Conservation (phyloP, 768 basidiomycete species). For the Roridomyces roridus region DNA sequence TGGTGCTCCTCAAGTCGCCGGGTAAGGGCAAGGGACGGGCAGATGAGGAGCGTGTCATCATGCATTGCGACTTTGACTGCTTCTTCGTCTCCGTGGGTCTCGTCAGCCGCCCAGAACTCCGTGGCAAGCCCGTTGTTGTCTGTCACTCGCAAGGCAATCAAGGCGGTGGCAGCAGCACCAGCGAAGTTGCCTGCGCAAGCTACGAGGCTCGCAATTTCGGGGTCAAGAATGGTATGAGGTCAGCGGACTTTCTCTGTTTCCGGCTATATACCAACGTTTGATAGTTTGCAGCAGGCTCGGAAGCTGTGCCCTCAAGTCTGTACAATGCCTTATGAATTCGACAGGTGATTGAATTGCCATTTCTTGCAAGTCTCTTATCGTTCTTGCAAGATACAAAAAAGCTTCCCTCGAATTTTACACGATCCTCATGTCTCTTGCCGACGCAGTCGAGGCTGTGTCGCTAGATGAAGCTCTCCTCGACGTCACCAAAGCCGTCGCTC, state of each 20-base stretch:
- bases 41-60: slow-evolving; percentile 67
- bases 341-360: slow-evolving; percentile 52
- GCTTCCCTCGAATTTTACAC: slow-evolving; percentile 91
- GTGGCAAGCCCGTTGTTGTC: slow-evolving; percentile 90
- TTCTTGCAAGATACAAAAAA: slow-evolving; percentile 74
- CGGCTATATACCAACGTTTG: not conserved
- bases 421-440: slow-evolving; percentile 86
- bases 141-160: slow-evolving; percentile 89
- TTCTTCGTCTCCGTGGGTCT: slow-evolving; percentile 97
- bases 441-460: slow-evolving; percentile 93
- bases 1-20: slow-evolving; percentile 54
- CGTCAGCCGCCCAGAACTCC: slow-evolving; percentile 77
- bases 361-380: not conserved
- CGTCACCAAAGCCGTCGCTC: slow-evolving; percentile 67
- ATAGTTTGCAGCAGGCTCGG: slow-evolving; percentile 79
- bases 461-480: slow-evolving; percentile 97
- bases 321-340: slow-evolving; percentile 95
- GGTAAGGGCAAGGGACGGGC: slow-evolving; percentile 54
- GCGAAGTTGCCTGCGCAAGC: slow-evolving; percentile 93
- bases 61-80: slow-evolving; percentile 96
- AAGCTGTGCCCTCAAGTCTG: slow-evolving; percentile 73
- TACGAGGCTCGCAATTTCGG: slow-evolving; percentile 93
- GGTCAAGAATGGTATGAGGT: slow-evolving; percentile 96
- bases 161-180: slow-evolving; percentile 81
- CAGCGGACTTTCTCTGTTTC: slow-evolving; percentile 20